Evolutionary conservation across 495 filamentous ascomycete genomes (phyloP).

Genomic region (Penicillium pancosmium): DNA sequence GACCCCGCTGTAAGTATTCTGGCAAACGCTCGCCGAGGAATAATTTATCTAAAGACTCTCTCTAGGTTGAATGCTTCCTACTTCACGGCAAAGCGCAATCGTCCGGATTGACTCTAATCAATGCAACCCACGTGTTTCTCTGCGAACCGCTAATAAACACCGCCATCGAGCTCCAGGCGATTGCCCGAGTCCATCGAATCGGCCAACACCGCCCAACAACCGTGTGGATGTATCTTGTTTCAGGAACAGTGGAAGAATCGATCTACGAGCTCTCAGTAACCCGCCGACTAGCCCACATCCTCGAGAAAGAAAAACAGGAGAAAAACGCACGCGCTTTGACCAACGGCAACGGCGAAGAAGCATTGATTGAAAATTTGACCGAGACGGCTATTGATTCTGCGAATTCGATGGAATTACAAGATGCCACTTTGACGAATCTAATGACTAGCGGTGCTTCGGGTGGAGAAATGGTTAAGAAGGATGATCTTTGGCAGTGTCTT

Average conservation of each 20-base stretch:
- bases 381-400: constrained; percentile 73
- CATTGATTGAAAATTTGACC: constrained; percentile 37
- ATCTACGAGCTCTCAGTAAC: constrained; percentile 85
- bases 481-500: constrained; percentile 88
- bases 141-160: constrained; percentile 94
- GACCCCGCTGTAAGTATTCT: constrained; percentile 58
- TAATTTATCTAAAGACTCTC: neutral
- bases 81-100: constrained; percentile 87
- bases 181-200: constrained; percentile 91
- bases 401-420: constrained; percentile 79
- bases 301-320: constrained; percentile 41
- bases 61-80: constrained; percentile 76
- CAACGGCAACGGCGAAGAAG: constrained; percentile 30
- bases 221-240: constrained; percentile 92
- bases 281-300: constrained; percentile 76
- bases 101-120: constrained; percentile 85
- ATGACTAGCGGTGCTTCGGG: constrained; percentile 68
- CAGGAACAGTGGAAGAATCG: constrained; percentile 84
- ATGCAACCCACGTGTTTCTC: constrained; percentile 91
- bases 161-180: constrained; percentile 90
- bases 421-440: constrained; percentile 64
- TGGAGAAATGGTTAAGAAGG: constrained; percentile 79
- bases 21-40: neutral
- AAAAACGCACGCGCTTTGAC: constrained; percentile 21
- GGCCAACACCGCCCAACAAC: constrained; percentile 86